Percentiles rank a stretch among this genome's conserved stretches.
These are phyloP conservation scores for Ampelomyces quisqualis DNA, from an alignment of 2,329 filamentous ascomycete species.

Conservation along the genomic window DNA sequence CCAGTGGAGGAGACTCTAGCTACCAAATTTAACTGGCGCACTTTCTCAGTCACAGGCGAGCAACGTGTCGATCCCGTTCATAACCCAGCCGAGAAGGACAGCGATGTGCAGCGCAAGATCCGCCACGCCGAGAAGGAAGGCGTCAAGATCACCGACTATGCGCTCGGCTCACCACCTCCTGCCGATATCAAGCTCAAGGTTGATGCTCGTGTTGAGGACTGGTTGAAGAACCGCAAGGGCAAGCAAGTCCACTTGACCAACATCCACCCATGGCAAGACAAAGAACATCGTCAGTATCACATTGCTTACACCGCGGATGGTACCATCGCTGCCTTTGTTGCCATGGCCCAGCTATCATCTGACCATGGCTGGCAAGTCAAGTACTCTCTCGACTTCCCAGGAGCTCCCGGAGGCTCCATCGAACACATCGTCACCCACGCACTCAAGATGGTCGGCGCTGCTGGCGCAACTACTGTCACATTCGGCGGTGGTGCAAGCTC, in stretches of 20 bases:
- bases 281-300: slow-evolving; percentile 81
- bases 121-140: slow-evolving; percentile 80
- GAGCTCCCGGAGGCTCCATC: slow-evolving; percentile 80
- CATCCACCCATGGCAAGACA: slow-evolving; percentile 83
- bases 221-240: slow-evolving; percentile 78
- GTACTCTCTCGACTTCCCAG: slow-evolving; percentile 92
- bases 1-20: slow-evolving; percentile 78
- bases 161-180: slow-evolving; percentile 62
- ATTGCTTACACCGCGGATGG: slow-evolving; percentile 73
- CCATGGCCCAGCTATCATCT: slow-evolving; percentile 77
- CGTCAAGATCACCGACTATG: slow-evolving; percentile 74
- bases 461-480: slow-evolving; percentile 68
- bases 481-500: slow-evolving; percentile 82
- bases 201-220: slow-evolving; percentile 73
- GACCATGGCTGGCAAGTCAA: slow-evolving; percentile 90
- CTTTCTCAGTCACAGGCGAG: slow-evolving; percentile 83
- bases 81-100: slow-evolving; percentile 66
- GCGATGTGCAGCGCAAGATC: slow-evolving; percentile 71
- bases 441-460: slow-evolving; percentile 60
- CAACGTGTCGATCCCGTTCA: slow-evolving; percentile 77
- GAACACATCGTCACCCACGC: slow-evolving; percentile 77
- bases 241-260: slow-evolving; percentile 88
- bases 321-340: slow-evolving; percentile 73
- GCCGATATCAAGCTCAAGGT: slow-evolving; percentile 68
- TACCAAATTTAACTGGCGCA: slow-evolving; percentile 80